A percentile compares a stretch with the other conserved stretches of the same genome.
Evolutionary conservation across 2,329 filamentous ascomycete species (phyloP).

Genomic region (Penicillium palitans): DNA sequence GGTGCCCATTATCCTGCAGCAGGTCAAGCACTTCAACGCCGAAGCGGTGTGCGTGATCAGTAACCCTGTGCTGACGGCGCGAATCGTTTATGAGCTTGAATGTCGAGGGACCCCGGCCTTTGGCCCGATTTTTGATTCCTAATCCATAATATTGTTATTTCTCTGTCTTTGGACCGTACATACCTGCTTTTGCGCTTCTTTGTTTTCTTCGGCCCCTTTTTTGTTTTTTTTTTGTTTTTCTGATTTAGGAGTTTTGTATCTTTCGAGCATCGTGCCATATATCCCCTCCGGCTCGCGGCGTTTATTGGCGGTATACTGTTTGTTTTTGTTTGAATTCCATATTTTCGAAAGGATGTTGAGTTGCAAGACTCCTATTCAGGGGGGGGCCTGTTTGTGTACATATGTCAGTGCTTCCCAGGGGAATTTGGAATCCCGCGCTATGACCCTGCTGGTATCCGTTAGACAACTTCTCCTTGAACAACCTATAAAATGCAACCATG

Average conservation of each 20-base stretch:
- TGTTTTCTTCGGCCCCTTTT: not conserved
- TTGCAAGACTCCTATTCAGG: not conserved
- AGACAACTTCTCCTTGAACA: not conserved
- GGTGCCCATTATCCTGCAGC: slow-evolving; percentile 55
- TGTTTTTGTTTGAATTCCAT: not conserved
- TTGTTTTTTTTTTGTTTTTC: not conserved
- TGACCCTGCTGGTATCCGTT: slow-evolving; percentile 2
- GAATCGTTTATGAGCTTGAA: slow-evolving; percentile 69
- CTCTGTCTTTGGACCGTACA: not conserved
- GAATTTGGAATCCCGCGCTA: slow-evolving; percentile 8
- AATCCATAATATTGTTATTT: slow-evolving; percentile 16
- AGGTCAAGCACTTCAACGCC: slow-evolving; percentile 49
- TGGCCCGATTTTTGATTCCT: slow-evolving; percentile 74
- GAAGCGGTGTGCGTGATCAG: slow-evolving; percentile 75
- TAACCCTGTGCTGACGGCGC: slow-evolving; percentile 66
- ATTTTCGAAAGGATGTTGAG: not conserved
- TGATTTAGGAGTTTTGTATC: not conserved
- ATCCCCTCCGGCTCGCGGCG: not conserved
- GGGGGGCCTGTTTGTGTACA: slow-evolving; percentile 2
- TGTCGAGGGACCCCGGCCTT: slow-evolving; percentile 65
- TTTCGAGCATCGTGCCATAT: slow-evolving; percentile 1
- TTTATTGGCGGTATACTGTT: not conserved
- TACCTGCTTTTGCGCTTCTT: slow-evolving; percentile 3
- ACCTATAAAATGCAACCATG: not conserved
- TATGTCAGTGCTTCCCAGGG: not conserved